Evolutionary conservation across 768 basidiomycete genomes (phyloP).

Genomic region (Boletus pseudopeckii): DNA sequence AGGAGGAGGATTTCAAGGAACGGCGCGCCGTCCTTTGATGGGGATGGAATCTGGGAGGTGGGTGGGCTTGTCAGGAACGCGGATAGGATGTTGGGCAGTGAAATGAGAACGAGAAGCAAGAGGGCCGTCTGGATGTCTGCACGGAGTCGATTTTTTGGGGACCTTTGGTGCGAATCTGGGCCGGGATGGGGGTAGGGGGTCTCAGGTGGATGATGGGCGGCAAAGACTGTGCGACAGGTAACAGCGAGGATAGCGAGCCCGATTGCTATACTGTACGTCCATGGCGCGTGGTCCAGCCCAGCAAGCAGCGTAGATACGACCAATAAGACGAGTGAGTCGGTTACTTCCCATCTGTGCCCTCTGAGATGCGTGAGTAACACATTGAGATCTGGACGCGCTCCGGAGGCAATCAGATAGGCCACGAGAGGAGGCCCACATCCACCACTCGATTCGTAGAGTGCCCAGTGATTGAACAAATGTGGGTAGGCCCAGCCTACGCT

Average conservation of each 20-base stretch:
- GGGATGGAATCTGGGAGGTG: constrained; percentile 8
- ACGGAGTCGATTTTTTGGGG: constrained; percentile 5
- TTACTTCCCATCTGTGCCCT: constrained; percentile 14
- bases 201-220: not conserved
- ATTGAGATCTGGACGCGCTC: constrained; percentile 12
- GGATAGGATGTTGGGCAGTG: constrained; percentile 1
- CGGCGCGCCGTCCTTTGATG: constrained; percentile 22
- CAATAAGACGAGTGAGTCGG: constrained; percentile 12
- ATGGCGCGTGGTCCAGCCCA: constrained; percentile 36
- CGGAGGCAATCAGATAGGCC: constrained; percentile 18
- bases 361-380: constrained; percentile 1
- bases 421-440: constrained; percentile 37
- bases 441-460: constrained; percentile 36
- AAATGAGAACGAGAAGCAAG: constrained; percentile 15
- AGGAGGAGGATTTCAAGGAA: constrained; percentile 41
- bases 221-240: constrained; percentile 6
- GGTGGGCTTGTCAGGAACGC: not conserved
- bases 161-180: not conserved
- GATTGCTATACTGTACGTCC: constrained; percentile 37
- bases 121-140: constrained; percentile 19
- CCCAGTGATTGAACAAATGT: constrained; percentile 38
- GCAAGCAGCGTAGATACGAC: constrained; percentile 9
- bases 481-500: constrained; percentile 39
- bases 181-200: not conserved
- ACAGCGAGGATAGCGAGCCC: constrained; percentile 23